A percentile compares a stretch with the other conserved stretches of the same genome.
phyloP scores from a whole-genome alignment of 2,329 filamentous ascomycete genomes.

The Chrysoporthe cubensis region DNA sequence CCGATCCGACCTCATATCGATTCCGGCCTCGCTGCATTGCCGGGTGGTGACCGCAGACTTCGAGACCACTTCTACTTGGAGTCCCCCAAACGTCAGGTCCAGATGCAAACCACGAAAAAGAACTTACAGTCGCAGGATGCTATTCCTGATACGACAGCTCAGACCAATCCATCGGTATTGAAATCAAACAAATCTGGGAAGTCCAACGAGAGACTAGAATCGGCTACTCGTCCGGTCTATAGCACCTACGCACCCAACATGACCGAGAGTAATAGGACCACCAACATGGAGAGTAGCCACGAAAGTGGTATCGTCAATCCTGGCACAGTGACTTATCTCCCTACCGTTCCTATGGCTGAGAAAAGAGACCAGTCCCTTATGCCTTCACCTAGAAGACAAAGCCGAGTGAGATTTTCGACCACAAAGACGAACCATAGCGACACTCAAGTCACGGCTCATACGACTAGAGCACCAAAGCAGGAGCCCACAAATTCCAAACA shows the following conservation, averaged over 20 bases:
- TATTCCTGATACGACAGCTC: neutral
- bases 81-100: neutral
- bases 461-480: neutral
- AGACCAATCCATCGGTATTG: too few relatives aligned
- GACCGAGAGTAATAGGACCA: neutral
- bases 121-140: neutral
- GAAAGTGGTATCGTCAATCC: neutral
- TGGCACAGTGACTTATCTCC: too few relatives aligned
- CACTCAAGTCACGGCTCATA: neutral
- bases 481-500: neutral
- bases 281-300: neutral
- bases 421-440: neutral
- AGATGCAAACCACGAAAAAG: neutral
- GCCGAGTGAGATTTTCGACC: neutral
- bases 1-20: too few relatives aligned
- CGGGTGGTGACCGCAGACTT: neutral
- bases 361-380: neutral
- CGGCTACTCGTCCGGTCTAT: too few relatives aligned
- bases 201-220: neutral
- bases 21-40: neutral
- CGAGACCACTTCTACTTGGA: neutral
- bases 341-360: too few relatives aligned
- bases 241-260: neutral
- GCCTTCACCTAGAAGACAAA: neutral
- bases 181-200: neutral